These are phyloP conservation scores for Candida stauntonica DNA, from an alignment of 805 yeast species.

Conservation along the genomic window DNA sequence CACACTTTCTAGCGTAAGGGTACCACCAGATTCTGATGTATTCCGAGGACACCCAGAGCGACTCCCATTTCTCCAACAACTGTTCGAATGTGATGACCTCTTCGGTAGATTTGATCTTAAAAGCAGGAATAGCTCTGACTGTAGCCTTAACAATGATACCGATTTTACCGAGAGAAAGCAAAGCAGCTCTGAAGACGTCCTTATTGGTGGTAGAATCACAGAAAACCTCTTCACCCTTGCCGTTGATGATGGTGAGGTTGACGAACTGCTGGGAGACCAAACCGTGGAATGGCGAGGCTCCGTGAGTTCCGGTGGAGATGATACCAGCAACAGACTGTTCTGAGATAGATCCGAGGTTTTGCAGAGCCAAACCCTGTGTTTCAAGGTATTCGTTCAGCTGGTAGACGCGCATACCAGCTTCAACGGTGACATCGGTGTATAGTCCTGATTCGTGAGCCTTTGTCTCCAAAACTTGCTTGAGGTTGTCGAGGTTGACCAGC, in stretches of 20 bases:
- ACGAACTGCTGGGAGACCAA: conserved; percentile 85
- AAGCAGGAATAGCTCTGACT: conserved; percentile 76
- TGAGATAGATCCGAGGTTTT: conserved; percentile 88
- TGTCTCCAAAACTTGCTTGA: conserved; percentile 50
- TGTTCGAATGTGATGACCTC: conserved; percentile 79
- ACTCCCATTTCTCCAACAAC: conserved; percentile 67
- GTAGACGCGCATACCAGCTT: conserved; percentile 81
- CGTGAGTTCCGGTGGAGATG: conserved; percentile 95
- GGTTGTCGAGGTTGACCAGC: conserved; percentile 80
- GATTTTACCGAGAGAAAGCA: conserved; percentile 83
- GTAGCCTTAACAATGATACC: conserved; percentile 89
- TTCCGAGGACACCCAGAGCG: conserved; percentile 84
- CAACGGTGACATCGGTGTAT: conserved; percentile 88
- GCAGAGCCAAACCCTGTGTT: conserved; percentile 67
- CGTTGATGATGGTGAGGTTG: conserved; percentile 66
- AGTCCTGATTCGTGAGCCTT: conserved; percentile 50
- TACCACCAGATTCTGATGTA: conserved; percentile 97
- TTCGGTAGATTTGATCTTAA: conserved; percentile 73
- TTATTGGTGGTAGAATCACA: conserved; percentile 51
- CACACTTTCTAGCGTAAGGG: conserved; percentile 83
- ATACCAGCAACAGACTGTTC: conserved; percentile 96
- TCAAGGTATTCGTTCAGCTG: conserved; percentile 68
- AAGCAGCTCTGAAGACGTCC: conserved; percentile 74
- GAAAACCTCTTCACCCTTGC: conserved; percentile 63
- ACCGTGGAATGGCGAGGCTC: conserved; percentile 91